Evolutionary conservation across 2,329 filamentous ascomycete genomes (phyloP).

Genomic region (Cryphonectria nitschkei): DNA sequence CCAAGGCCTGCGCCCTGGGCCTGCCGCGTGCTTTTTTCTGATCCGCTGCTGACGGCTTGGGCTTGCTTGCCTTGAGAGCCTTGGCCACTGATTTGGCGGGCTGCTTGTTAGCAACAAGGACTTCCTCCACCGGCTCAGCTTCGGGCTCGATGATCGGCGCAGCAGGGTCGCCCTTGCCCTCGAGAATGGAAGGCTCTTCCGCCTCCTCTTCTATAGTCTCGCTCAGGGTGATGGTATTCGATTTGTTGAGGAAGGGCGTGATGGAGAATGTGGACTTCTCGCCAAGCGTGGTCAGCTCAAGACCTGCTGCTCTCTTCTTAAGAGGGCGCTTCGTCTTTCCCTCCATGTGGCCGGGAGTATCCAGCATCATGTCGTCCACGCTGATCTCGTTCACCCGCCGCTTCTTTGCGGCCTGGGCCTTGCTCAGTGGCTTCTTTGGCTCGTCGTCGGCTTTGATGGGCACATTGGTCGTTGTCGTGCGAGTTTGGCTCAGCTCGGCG

Average conservation of each 20-base stretch:
- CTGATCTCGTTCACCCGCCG: conserved; percentile 50
- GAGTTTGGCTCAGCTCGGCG: conserved; percentile 46
- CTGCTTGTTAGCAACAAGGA: conserved; percentile 17
- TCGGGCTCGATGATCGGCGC: conserved; percentile 27
- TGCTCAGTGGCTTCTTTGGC: conserved; percentile 37
- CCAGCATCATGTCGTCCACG: conserved; percentile 53
- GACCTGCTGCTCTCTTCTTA: conserved; percentile 59
- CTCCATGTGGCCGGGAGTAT: conserved; percentile 44
- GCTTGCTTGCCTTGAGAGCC: conserved; percentile 27
- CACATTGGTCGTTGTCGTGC: conserved; percentile 34
- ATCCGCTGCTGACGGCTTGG: conserved; percentile 32
- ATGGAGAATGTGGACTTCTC: conserved; percentile 94
- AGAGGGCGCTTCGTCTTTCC: conserved; percentile 45
- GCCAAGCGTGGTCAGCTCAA: conserved; percentile 65
- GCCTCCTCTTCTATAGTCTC: conserved; percentile 45
- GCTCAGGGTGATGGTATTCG: conserved; percentile 50
- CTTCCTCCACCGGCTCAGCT: conserved; percentile 16
- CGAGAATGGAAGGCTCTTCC: conserved; percentile 35
- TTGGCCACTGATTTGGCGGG: conserved; percentile 24
- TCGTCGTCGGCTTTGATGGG: conserved; percentile 33
- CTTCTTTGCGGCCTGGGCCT: conserved; percentile 48
- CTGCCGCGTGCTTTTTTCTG: conserved; percentile 50
- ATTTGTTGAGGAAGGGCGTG: conserved; percentile 84
- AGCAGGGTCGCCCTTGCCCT: conserved; percentile 22
- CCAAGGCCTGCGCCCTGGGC: conserved; percentile 48